phyloP scores from a whole-genome alignment of 768 basidiomycete species.

The Tephrocybe sp. region DNA sequence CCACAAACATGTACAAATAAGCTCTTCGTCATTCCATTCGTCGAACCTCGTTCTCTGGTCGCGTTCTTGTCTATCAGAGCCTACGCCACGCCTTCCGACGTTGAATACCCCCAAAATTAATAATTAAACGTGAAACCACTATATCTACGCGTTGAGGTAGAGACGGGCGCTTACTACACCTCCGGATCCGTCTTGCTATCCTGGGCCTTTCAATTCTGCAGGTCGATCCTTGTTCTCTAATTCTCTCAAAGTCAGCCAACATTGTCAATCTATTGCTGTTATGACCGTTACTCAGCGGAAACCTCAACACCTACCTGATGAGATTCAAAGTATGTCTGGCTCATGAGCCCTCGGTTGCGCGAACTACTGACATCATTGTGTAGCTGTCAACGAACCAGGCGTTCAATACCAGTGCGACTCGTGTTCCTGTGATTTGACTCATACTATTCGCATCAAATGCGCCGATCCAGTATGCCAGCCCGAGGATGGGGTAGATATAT shows the following conservation, averaged over 20 bases:
- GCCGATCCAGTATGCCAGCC: conserved; percentile 70
- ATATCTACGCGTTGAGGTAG: conserved; percentile 1
- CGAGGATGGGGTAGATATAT: conserved; percentile 87
- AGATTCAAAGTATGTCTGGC: conserved; percentile 54
- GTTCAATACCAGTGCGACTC: conserved; percentile 82
- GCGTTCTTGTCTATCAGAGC: neutral
- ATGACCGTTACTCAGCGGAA: conserved; percentile 74
- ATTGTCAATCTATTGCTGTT: no score
- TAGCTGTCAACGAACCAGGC: conserved; percentile 80
- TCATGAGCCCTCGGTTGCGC: neutral
- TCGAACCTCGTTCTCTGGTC: conserved; percentile 2
- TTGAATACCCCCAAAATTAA: neutral
- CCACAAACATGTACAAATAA: conserved; percentile 11
- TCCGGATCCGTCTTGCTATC: conserved; percentile 3
- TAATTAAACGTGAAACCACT: neutral
- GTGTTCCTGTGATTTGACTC: conserved; percentile 87
- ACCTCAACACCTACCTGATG: conserved; percentile 62
- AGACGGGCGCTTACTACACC: conserved; percentile 5
- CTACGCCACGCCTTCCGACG: neutral
- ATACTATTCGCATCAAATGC: conserved; percentile 96
- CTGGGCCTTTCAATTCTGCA: conserved; percentile 1
- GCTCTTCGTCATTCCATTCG: conserved; percentile 14
- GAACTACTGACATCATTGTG: conserved; percentile 7
- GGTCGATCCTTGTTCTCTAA: neutral
- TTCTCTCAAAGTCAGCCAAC: no score